Conservation (phyloP, 2,329 filamentous ascomycete species). For the Fusarium sp. region DNA sequence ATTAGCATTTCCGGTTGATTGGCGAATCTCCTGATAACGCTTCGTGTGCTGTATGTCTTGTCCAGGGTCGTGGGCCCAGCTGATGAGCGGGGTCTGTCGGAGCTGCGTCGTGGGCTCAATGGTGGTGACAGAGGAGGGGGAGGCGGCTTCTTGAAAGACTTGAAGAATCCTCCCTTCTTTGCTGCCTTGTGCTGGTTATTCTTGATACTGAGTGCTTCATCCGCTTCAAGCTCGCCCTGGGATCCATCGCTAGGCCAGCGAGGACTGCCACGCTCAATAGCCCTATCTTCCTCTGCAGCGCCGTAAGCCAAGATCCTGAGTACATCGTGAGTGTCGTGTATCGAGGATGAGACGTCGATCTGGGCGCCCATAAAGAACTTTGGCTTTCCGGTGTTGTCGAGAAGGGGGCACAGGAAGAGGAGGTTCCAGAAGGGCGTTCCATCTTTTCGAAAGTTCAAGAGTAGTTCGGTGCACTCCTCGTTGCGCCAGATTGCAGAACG, state of each 20-base stretch:
- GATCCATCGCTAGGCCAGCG: conserved; percentile 31
- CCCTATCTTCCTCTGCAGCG: conserved; percentile 36
- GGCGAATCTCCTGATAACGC: conserved; percentile 37
- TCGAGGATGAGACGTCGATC: conserved; percentile 66
- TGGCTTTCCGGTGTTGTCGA: conserved; percentile 59
- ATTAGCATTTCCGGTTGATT: conserved; percentile 35
- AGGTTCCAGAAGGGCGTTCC: conserved; percentile 68
- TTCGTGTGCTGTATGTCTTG: conserved; percentile 44
- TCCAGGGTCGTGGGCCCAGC: conserved; percentile 31
- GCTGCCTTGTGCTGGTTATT: conserved; percentile 37
- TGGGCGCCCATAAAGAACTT: conserved; percentile 67
- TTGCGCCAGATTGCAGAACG: conserved; percentile 53
- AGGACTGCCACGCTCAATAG: not conserved
- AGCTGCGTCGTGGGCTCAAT: conserved; percentile 41
- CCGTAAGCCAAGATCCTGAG: conserved; percentile 60
- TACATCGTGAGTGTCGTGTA: conserved; percentile 62
- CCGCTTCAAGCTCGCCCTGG: conserved; percentile 36
- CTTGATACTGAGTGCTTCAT: conserved; percentile 44
- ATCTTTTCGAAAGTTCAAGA: conserved; percentile 63
- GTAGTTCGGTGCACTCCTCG: conserved; percentile 60
- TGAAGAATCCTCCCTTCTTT: conserved; percentile 49
- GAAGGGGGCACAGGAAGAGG: conserved; percentile 64
- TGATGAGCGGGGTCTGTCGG: conserved; percentile 41
- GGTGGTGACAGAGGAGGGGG: conserved; percentile 41
- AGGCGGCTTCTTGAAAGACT: conserved; percentile 46